Conservation (phyloP, 495 filamentous ascomycete genomes). For the Haplographium delicatum region DNA sequence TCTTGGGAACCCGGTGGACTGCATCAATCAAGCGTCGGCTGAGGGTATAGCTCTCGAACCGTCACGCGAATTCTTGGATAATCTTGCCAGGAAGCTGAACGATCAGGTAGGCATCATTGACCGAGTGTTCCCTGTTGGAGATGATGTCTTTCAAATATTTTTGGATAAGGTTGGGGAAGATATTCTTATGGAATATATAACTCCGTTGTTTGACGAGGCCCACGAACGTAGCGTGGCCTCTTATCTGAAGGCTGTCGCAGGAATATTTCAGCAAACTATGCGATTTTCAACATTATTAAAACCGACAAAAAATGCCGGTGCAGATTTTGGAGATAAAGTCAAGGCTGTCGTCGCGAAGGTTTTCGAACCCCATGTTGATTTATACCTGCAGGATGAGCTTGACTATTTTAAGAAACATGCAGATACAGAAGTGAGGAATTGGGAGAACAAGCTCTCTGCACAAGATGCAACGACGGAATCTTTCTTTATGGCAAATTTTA, state of each 20-base stretch:
- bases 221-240: conserved; percentile 69
- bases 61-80: conserved; percentile 74
- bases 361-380: conserved; percentile 88
- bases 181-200: conserved; percentile 81
- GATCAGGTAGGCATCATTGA: conserved; percentile 82
- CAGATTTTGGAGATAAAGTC: conserved; percentile 51
- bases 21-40: conserved; percentile 59
- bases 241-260: conserved; percentile 82
- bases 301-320: conserved; percentile 50
- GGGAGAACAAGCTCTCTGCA: conserved; percentile 88
- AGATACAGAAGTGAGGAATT: conserved; percentile 71
- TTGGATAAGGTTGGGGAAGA: conserved; percentile 79
- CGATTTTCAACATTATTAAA: conserved; percentile 64
- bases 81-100: conserved; percentile 66
- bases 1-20: conserved; percentile 75
- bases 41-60: conserved; percentile 68
- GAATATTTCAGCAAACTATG: conserved; percentile 78
- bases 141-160: conserved; percentile 69
- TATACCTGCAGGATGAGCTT: conserved; percentile 90
- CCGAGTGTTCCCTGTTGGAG: conserved; percentile 73
- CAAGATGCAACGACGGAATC: conserved; percentile 88
- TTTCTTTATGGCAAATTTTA: conserved; percentile 91
- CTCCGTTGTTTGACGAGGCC: conserved; percentile 81
- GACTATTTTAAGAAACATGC: conserved; percentile 73
- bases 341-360: conserved; percentile 58